phyloP scores from a whole-genome alignment of 371 early-diverging fungal species.

The Capniomyces stellatus region DNA sequence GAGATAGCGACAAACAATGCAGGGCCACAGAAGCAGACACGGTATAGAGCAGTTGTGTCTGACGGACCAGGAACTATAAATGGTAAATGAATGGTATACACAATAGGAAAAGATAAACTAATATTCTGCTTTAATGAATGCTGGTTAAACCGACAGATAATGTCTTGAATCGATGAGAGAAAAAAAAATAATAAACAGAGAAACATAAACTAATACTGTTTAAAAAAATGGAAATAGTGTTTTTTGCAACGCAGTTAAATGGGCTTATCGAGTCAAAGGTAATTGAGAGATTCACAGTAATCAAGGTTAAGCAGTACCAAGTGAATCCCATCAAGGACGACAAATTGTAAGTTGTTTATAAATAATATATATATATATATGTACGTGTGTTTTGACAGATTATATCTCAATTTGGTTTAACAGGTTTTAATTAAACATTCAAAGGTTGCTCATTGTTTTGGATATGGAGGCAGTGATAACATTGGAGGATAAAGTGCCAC shows the following conservation, averaged over 20 bases:
- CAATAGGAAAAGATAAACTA: too few species aligned
- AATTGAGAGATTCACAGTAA: constrained; percentile 2
- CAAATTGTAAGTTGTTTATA: constrained; percentile 1
- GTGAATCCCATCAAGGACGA: constrained; percentile 5
- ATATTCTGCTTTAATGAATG: too few species aligned
- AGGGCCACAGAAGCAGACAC: neutral
- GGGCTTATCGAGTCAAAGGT: neutral
- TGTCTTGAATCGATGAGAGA: too few species aligned
- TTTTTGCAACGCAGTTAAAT: constrained; percentile 6
- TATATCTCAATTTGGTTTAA: neutral
- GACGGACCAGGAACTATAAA: constrained; percentile 1
- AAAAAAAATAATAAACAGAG: too few species aligned
- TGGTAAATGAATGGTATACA: too few species aligned
- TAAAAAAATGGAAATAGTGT: neutral
- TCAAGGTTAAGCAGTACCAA: constrained; percentile 3
- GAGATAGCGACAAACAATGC: neutral
- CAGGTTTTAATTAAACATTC: neutral
- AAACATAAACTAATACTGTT: neutral
- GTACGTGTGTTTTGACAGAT: neutral
- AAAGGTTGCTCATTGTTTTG: neutral
- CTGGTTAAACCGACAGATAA: too few species aligned
- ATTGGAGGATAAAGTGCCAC: neutral
- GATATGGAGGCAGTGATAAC: neutral
- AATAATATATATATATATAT: too few species aligned
- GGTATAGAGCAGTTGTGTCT: constrained; percentile 3